Conservation (phyloP, 2,329 filamentous ascomycete genomes). For the Graphium sp. region DNA sequence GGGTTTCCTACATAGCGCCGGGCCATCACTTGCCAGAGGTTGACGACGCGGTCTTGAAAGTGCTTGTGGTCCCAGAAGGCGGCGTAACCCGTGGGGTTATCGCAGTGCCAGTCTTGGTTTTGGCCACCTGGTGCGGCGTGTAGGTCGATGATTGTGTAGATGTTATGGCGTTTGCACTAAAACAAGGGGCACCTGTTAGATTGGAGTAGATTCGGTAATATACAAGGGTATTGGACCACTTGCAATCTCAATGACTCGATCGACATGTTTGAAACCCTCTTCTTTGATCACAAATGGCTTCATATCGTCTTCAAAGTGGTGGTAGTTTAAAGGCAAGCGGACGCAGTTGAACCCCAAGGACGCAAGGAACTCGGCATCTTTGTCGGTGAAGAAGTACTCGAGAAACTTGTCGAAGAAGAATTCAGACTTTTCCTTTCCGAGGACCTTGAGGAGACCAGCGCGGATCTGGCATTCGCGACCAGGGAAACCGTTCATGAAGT, state of each 20-base stretch:
- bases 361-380: constrained; percentile 40
- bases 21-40: constrained; percentile 24
- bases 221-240: no score
- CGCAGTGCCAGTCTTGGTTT: constrained; percentile 29
- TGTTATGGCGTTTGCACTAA: constrained; percentile 19
- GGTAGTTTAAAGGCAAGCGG: constrained; percentile 43
- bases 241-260: constrained; percentile 27
- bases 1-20: constrained; percentile 22
- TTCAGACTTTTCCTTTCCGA: constrained; percentile 37
- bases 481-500: constrained; percentile 46
- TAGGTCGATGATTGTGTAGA: constrained; percentile 26
- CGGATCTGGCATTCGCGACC: constrained; percentile 40
- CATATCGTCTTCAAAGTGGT: constrained; percentile 35
- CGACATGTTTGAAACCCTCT: constrained; percentile 28
- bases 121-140: constrained; percentile 26
- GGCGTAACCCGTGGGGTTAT: constrained; percentile 18
- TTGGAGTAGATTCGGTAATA: not conserved
- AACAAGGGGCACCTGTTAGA: constrained; percentile 6
- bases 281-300: constrained; percentile 28
- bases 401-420: constrained; percentile 43
- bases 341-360: constrained; percentile 39
- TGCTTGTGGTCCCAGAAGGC: constrained; percentile 29
- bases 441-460: constrained; percentile 29
- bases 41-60: constrained; percentile 24
- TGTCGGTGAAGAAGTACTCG: constrained; percentile 40